These are phyloP conservation scores for Cephaloascus albidus DNA, from an alignment of 805 yeast species.

Conservation along the genomic window DNA sequence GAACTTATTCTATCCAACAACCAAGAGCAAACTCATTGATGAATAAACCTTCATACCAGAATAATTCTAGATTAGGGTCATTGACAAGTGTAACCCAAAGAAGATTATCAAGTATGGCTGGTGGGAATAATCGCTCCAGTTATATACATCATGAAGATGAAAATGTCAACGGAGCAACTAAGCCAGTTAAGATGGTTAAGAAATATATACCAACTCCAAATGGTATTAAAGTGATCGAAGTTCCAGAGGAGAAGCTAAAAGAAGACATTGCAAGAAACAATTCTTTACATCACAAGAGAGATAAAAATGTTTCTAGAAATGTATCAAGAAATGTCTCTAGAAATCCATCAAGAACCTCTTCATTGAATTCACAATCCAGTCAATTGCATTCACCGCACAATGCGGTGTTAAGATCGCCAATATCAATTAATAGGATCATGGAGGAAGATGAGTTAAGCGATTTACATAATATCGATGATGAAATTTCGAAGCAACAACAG, in stretches of 20 bases:
- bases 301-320: too few species aligned
- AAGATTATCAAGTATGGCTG: neutral
- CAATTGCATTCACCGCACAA: neutral
- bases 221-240: conserved; percentile 63
- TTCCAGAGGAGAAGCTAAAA: conserved; percentile 38
- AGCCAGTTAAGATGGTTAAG: conserved; percentile 36
- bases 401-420: neutral
- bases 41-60: neutral
- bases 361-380: neutral
- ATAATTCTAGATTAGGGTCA: neutral
- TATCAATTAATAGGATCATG: neutral
- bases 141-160: neutral
- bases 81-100: neutral
- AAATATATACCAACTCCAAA: conserved; percentile 68
- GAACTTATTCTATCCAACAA: neutral
- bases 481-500: conserved; percentile 4
- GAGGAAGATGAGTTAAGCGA: neutral
- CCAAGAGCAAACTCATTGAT: neutral
- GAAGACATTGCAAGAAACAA: conserved; percentile 28
- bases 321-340: conserved; percentile 14
- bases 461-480: neutral
- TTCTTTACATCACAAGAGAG: conserved; percentile 11
- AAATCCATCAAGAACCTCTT: conserved; percentile 6
- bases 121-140: neutral
- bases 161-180: neutral